Evolutionary conservation across 140 eudicot species (phyloP), one percentile per base, ranked within the genome.

Genomic region (Artemisia princeps): DNA sequence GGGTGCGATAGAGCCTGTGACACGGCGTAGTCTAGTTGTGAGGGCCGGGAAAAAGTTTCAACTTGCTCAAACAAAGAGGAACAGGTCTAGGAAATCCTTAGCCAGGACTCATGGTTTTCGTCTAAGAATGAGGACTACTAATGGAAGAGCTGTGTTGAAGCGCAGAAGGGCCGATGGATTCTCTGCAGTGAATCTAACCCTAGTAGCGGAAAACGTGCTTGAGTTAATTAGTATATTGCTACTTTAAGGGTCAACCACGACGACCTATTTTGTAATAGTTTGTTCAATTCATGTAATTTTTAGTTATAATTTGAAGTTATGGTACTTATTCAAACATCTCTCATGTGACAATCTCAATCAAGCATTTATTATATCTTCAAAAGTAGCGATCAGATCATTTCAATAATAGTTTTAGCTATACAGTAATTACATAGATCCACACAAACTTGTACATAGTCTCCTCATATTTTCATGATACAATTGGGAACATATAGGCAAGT

Each of bases 51-150:
- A 73, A 37, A 91, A 87, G 70, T 78, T 72, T 76, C 67, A 73
- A 37, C 96, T 85, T 69, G 86, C 95, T 72, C 97, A 84, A 74
- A 91, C 97, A 16, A 91, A 91, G 79, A 90, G 97, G 69, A 90
- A 80, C 72, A 75, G 83, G 60, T 90, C 97, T 4, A 79, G 95
- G 40, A 89, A 89, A 78, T 90, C 97, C 10, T 77, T 90, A 62
- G 95, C 95, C 56, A 77, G 95, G 5, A 81, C 87, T 33, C 95
- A 91, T 48, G 97, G 97, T 15, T 91, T 91, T 52, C 90, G 96
- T 55, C 74, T 65, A 49, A 81, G 97, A 55, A 91, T 87, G 97
- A 80, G 87, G 16, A 85, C 97, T 52, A 79, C 96, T 33, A 63
- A 80, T 46, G 97, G 96, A 55, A 74, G 95, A 75, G 97, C 97